These are phyloP conservation scores for Hordeum marinum DNA, from an alignment of 176 grass and related monocot genomes.

Conservation along the genomic window DNA sequence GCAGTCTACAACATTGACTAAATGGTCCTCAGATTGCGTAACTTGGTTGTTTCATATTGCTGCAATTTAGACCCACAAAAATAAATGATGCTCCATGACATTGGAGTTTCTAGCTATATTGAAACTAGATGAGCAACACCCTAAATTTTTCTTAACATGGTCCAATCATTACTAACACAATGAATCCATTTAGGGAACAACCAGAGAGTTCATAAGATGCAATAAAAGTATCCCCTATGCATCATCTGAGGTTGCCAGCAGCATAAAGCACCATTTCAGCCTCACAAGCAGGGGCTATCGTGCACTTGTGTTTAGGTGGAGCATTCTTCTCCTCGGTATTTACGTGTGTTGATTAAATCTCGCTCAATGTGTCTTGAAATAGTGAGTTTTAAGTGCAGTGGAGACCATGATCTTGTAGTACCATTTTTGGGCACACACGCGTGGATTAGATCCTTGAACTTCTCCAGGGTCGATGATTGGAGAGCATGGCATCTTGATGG, in stretches of 20 bases:
- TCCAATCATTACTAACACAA: background rate
- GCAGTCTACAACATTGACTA: no score
- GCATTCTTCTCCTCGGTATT: background rate
- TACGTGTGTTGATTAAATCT: no score
- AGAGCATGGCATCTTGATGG: constrained; percentile 56
- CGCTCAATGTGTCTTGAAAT: background rate
- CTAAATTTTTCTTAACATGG: background rate
- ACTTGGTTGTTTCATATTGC: no score
- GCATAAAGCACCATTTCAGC: constrained; percentile 32
- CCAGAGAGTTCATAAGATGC: constrained; percentile 41
- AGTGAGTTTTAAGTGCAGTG: background rate
- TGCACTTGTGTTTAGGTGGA: constrained; percentile 47
- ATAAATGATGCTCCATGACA: background rate
- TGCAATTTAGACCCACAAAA: no score
- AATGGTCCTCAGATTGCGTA: no score
- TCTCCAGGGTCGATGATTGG: constrained; percentile 35
- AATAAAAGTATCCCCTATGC: background rate
- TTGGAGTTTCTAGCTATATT: background rate
- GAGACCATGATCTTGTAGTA: constrained; percentile 37
- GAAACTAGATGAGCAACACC: background rate
- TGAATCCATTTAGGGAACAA: constrained; percentile 35
- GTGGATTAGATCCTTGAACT: constrained; percentile 56
- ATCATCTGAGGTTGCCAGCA: constrained; percentile 12
- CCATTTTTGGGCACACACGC: constrained; percentile 50
- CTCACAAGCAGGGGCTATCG: constrained; percentile 40